Evolutionary conservation across 768 basidiomycete species (phyloP), one percentile per base, ranked within the genome.

Genomic region (Udeniomyces megalosporus): DNA sequence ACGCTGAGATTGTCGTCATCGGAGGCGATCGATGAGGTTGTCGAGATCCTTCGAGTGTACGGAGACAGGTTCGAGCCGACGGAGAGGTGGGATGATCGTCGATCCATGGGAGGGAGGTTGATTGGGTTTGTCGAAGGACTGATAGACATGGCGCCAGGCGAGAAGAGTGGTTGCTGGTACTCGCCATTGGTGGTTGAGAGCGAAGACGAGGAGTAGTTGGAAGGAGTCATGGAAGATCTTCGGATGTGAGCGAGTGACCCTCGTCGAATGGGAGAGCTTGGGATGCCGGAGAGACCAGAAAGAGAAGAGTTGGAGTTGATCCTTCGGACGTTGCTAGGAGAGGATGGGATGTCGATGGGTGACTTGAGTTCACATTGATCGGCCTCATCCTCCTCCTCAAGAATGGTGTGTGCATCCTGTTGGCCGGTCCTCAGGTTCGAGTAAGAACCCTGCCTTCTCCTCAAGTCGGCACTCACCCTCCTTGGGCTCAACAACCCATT

Each of bases 361-460:
- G 47, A 22, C 10, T 8, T 5, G 34, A 22, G 3, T 60, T 47
- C 7, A 26, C 45, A 11, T 44, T 28, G 50, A 31, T 60, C 60
- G 35, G 47, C 60, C 60, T 54, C 51, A 42, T 46, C 31, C 31
- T 52, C 51, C 31, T 61, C 60, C 20, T 53, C 51, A 31, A 51
- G 22, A 32, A 55, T 55, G 1, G 45, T 55, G 52, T 54, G 44
- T 29, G n/a, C 20, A 17, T 42, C 38, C 38, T 8, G 10, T 17
- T 42, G 38, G 38, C 38, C 38, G 38, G 17, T 17, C 38, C n/a
- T n/a, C 38, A 42, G 8, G 38, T 42, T 17, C 8, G 38, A 8
- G 38, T 8, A 17, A 42, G 38, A 42, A 42, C 38, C 17, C 38
- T 42, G 38, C 10, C 38, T 17, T 42, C 38, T 8, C 17, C 38